phyloP scores from a whole-genome alignment of 2,329 filamentous ascomycete genomes.

The Cordyceps cateniannulata region DNA sequence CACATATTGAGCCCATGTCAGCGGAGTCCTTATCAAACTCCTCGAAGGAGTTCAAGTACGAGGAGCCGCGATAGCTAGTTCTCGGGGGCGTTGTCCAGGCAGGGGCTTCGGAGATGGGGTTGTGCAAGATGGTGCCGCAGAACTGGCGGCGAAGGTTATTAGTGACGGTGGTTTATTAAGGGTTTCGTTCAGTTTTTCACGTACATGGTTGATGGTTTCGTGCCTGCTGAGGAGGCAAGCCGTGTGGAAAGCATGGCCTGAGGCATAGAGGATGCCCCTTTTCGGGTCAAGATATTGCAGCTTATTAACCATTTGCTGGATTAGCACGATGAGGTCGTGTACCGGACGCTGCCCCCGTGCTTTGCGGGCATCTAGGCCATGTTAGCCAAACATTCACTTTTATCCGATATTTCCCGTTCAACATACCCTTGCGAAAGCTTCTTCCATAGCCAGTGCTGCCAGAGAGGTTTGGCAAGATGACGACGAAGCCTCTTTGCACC shows the following conservation, averaged over 20 bases:
- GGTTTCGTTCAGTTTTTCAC: not conserved
- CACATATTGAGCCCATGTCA: too few relatives aligned
- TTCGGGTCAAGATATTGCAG: slow-evolving; percentile 47
- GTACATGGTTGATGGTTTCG: slow-evolving; percentile 39
- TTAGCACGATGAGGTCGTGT: slow-evolving; percentile 47
- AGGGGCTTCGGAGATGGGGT: slow-evolving; percentile 34
- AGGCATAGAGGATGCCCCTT: slow-evolving; percentile 46
- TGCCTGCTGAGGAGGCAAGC: slow-evolving; percentile 53
- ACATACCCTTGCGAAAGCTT: slow-evolving; percentile 26
- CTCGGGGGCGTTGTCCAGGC: slow-evolving; percentile 19
- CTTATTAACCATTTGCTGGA: slow-evolving; percentile 44
- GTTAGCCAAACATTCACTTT: slow-evolving; percentile 14
- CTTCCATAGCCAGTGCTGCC: slow-evolving; percentile 51
- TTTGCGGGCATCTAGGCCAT: slow-evolving; percentile 40
- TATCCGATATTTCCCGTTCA: not conserved
- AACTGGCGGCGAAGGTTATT: slow-evolving; percentile 13
- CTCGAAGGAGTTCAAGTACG: too few relatives aligned
- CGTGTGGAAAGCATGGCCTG: slow-evolving; percentile 54
- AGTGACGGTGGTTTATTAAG: not conserved
- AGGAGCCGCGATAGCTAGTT: too few relatives aligned
- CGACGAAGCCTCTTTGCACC: slow-evolving; percentile 55
- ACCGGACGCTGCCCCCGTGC: slow-evolving; percentile 50
- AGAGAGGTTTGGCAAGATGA: slow-evolving; percentile 53
- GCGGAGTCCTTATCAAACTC: too few relatives aligned
- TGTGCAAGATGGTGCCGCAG: slow-evolving; percentile 38